Percentiles rank a stretch among this genome's conserved stretches.
Conservation (phyloP, 257 asterid genomes). For the Primulina tabacum region DNA sequence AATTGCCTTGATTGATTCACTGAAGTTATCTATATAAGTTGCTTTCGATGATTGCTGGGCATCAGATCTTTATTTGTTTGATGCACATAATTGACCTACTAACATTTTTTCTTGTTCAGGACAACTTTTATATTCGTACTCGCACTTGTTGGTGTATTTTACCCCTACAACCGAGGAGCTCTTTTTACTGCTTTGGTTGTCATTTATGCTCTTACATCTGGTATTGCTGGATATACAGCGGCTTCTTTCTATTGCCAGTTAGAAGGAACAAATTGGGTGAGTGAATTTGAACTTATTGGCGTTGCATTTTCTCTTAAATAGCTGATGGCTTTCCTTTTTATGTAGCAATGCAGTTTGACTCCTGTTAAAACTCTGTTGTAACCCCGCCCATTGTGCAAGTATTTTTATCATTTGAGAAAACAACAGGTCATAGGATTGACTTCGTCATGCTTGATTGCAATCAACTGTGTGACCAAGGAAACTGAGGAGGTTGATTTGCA, state of each 20-base stretch:
- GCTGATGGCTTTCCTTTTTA: neutral
- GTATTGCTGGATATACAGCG: neutral
- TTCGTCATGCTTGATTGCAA: neutral
- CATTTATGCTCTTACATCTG: constrained; percentile 45
- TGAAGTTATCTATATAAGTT: neutral
- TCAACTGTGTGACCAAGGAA: neutral
- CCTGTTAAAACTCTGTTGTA: neutral
- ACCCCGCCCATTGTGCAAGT: neutral
- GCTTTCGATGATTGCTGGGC: neutral
- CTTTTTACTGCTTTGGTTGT: constrained; percentile 57
- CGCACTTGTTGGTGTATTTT: constrained; percentile 64
- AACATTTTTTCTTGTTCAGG: constrained; percentile 32
- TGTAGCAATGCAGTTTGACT: neutral
- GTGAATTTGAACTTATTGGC: constrained; percentile 2
- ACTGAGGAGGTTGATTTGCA: neutral
- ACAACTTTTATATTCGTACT: constrained; percentile 56
- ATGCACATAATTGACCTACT: neutral
- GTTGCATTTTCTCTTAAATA: constrained; percentile 12
- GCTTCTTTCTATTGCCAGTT: constrained; percentile 64
- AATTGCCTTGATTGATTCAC: neutral
- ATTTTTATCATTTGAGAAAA: neutral
- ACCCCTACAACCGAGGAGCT: constrained; percentile 72
- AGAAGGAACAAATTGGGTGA: constrained; percentile 77
- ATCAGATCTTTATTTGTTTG: neutral
- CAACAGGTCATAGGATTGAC: neutral